phyloP scores from a whole-genome alignment of 495 filamentous ascomycete genomes.

The Hypoxylon lienhwacheense region DNA sequence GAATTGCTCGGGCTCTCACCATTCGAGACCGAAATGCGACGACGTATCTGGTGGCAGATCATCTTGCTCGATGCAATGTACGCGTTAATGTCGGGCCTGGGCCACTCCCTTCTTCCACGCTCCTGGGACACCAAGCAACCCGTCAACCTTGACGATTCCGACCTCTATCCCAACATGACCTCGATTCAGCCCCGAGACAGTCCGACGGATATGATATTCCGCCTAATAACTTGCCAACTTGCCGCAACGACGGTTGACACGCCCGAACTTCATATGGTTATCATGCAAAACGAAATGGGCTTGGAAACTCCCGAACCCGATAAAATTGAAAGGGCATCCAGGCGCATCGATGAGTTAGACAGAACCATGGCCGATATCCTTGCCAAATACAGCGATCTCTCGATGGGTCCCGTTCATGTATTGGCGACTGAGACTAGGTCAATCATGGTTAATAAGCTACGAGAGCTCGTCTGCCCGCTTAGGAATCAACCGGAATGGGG shows the following conservation, averaged over 20 bases:
- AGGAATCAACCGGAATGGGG: conserved; percentile 49
- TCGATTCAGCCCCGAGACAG: conserved; percentile 55
- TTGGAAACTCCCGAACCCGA: conserved; percentile 29
- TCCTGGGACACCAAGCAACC: conserved; percentile 55
- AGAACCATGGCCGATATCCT: conserved; percentile 51
- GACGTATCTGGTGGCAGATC: conserved; percentile 75
- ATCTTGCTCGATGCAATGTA: conserved; percentile 63
- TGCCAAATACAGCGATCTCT: conserved; percentile 59
- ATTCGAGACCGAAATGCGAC: conserved; percentile 68
- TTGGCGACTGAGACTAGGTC: conserved; percentile 52
- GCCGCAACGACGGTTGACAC: conserved; percentile 52
- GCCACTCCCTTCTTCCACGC: conserved; percentile 54
- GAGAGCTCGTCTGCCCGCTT: conserved; percentile 48
- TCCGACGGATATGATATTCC: conserved; percentile 70
- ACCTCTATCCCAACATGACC: conserved; percentile 60
- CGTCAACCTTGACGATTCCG: conserved; percentile 60
- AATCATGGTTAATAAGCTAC: conserved; percentile 48
- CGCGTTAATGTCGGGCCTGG: conserved; percentile 65
- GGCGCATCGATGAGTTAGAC: conserved; percentile 50
- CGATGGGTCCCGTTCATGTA: conserved; percentile 62
- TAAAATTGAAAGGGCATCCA: conserved; percentile 54
- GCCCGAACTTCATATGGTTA: conserved; percentile 46
- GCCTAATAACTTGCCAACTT: conserved; percentile 57
- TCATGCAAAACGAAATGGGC: conserved; percentile 46
- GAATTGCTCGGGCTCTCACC: conserved; percentile 64